Evolutionary conservation across 2,329 filamentous ascomycete species (phyloP), one percentile per base, ranked within the genome.

Genomic region (Penicillium nordicum): DNA sequence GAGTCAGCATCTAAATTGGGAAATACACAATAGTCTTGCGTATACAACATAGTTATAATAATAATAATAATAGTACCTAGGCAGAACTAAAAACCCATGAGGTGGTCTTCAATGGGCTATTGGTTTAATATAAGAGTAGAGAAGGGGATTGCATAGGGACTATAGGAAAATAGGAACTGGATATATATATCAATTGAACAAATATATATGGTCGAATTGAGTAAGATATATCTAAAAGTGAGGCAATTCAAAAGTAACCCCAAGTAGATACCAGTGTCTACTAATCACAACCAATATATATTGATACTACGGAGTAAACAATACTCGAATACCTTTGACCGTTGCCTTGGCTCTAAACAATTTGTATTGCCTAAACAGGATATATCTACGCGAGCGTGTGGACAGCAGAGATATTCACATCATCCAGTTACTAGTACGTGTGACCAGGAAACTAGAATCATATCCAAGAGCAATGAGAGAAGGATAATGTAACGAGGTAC

Each of bases 401-500:
- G 21, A 11, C 5, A 27, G 14, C 4, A 41, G 21, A 16, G 11
- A 16, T 16, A 30, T 44, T 30, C 11, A 21, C 30, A 16, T 36
- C 3, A 11, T 30, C 44, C 21, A 3, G 1, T 18, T 32, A 18
- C 11, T 29, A 29, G 34, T 41, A 30, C 27, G 6, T 3, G 10
- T 16, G 27, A 14, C 27, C 6, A 12, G 7, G 30, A 18, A 23
- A 29, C 27, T 14, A 32, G 12, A 14, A 32, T 12, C 30, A 50
- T 16, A 18, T 25, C 23, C n/a, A 37, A 47, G 12, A 23, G 16
- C 29, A 14, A 37, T n/a, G 37, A 36, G 34, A 47, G 18, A 49
- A 25, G 41, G 46, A 48, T 36, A 53, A 52, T 47, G 27, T 18
- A 54, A 16, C n/a, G 43, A 51, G 34, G 52, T 41, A 60, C 37